Base-by-base conservation (phyloP, 495 filamentous ascomycete genomes). In the Hyaloscypha hepaticicola region DNA sequence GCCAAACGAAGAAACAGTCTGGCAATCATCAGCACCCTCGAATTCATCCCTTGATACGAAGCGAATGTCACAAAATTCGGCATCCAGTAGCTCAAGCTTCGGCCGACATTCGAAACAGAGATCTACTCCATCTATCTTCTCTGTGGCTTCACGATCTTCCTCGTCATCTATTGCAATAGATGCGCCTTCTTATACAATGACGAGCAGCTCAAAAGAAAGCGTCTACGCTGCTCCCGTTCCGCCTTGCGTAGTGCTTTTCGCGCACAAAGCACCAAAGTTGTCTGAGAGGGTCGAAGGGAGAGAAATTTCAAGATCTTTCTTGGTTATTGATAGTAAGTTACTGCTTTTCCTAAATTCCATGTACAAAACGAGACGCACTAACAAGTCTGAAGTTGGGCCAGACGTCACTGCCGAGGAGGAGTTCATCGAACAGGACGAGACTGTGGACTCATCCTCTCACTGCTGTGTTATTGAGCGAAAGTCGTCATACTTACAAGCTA, bases 81-180 rank as follows among this genome's bases (percentile, higher is more conserved):
- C 29, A 26, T 24, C 60, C 6, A 55, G 21, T 28, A 64, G 51
- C 33, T 33, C 31, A 4, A 33, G 31, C 31, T 33, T 11, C 11
- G 31, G 31, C 11, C 4, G 31, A 4, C 31, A 11, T 33, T 5
- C 31, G 31, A 55, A 27, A 25, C 11, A 27, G 29, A 19, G 41
- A 26, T 53, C 49, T 9, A 50, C 60, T 28, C 45, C 51, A 28
- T 64, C 61, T 12, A 45, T 55, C 25, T 52, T 55, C 31, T 64
- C 61, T 3, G 41, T 22, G n/a, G n/a, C n/a, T n/a, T n/a, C n/a
- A 22, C n/a, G 9, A 19, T 48, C 61, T 16, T 61, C 45, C 21
- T 55, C 60, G 6, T 64, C 61, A 2, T 64, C 61, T 45, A 33
- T 64, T 7, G 24, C 48, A 6, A 49, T 64, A 7, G 61, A 56